These are phyloP conservation scores for Simmondsia chinensis DNA, from an alignment of 148 eudicot genomes.

Conservation along the genomic window DNA sequence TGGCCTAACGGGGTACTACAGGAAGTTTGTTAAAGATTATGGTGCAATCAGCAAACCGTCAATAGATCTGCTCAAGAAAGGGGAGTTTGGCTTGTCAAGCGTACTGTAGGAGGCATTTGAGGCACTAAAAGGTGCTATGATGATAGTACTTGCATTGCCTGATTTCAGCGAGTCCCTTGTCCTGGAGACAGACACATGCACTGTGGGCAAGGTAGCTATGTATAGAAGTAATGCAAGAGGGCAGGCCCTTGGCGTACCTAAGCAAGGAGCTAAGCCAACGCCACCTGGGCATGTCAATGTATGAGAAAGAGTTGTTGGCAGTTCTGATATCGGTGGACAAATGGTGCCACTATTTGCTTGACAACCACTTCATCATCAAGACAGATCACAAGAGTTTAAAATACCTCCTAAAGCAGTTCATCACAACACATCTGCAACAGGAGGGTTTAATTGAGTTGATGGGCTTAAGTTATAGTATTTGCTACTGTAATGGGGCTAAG, in stretches of 20 bases:
- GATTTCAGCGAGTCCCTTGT: no score
- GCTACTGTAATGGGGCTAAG: neutral
- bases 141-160: no score
- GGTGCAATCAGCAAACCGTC: neutral
- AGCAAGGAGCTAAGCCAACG: no score
- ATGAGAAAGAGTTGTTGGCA: conserved; percentile 1
- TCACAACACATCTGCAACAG: neutral
- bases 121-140: neutral
- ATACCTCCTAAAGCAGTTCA: neutral
- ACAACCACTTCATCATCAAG: neutral
- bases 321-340: neutral
- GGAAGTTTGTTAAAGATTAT: neutral
- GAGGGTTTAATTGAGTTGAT: neutral
- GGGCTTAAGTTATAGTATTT: neutral
- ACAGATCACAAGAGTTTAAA: neutral
- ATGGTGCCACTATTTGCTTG: neutral
- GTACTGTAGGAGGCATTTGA: no score
- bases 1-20: neutral
- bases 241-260: no score
- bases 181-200: no score
- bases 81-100: neutral
- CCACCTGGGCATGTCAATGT: no score
- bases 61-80: neutral
- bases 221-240: no score
- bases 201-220: no score